Conservation (phyloP, 2,329 filamentous ascomycete species). For the Teratosphaeria nubilosa region DNA sequence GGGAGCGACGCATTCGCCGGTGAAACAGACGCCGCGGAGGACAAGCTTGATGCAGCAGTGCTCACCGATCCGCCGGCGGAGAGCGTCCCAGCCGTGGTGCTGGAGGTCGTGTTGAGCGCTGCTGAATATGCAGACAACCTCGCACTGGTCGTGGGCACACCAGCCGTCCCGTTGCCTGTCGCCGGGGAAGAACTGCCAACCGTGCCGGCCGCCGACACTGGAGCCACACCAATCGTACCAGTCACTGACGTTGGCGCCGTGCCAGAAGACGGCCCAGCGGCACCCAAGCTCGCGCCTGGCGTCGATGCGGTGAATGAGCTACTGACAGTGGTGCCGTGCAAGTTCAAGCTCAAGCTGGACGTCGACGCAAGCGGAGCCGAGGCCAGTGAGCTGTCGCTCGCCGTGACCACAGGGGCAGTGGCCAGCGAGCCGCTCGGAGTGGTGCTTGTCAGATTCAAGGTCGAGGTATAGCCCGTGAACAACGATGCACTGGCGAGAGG, state of each 20-base stretch:
- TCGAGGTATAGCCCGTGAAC: constrained; percentile 6
- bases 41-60: not conserved
- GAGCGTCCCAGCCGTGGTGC: not conserved
- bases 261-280: not conserved
- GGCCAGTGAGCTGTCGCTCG: not conserved
- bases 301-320: not conserved
- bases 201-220: not conserved
- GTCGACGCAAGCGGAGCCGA: not conserved
- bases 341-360: not conserved
- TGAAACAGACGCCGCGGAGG: not conserved
- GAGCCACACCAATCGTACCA: not conserved
- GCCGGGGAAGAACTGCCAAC: not conserved
- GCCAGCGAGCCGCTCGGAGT: not conserved
- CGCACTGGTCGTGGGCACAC: not conserved
- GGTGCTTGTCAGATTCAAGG: constrained; percentile 5
- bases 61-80: not conserved
- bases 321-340: not conserved
- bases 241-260: not conserved
- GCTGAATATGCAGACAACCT: not conserved
- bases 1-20: not conserved
- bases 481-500: constrained; percentile 10
- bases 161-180: not conserved
- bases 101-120: not conserved
- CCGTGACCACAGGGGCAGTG: not conserved
- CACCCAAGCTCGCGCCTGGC: not conserved